phyloP scores from a whole-genome alignment of 441 rosid species.

The Pelargonium fulgidum region DNA sequence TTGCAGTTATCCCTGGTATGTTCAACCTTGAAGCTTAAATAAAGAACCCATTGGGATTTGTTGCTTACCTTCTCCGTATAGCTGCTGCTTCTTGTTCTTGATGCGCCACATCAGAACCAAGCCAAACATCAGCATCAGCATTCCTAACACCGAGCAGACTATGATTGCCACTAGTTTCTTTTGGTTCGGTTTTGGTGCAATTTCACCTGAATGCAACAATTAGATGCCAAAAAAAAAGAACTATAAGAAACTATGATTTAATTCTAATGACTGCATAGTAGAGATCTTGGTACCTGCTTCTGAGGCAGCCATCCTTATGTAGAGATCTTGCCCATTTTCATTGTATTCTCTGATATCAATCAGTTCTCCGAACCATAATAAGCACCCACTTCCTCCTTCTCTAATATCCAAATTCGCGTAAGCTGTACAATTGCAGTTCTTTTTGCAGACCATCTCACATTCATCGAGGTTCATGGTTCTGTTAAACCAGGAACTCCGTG shows the following conservation, averaged over 20 bases:
- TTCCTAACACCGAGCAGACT: no score
- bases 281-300: constrained; percentile 39
- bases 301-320: constrained; percentile 43
- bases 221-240: neutral
- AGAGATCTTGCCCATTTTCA: constrained; percentile 52
- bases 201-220: neutral
- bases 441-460: constrained; percentile 43
- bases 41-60: no score
- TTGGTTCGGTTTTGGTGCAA: neutral
- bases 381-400: constrained; percentile 54
- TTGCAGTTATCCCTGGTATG: no score
- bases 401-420: constrained; percentile 46
- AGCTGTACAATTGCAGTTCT: constrained; percentile 63
- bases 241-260: no score
- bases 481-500: constrained; percentile 35
- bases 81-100: no score
- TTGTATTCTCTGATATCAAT: constrained; percentile 47
- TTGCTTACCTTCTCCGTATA: no score
- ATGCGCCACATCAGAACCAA: no score
- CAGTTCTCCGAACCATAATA: constrained; percentile 53
- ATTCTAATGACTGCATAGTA: neutral
- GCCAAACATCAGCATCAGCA: no score
- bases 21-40: no score
- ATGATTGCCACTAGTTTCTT: neutral
- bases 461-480: constrained; percentile 35